Evolutionary conservation across 2,329 filamentous ascomycete species (phyloP).

Genomic region (Arthrobotrys sphaeroides): DNA sequence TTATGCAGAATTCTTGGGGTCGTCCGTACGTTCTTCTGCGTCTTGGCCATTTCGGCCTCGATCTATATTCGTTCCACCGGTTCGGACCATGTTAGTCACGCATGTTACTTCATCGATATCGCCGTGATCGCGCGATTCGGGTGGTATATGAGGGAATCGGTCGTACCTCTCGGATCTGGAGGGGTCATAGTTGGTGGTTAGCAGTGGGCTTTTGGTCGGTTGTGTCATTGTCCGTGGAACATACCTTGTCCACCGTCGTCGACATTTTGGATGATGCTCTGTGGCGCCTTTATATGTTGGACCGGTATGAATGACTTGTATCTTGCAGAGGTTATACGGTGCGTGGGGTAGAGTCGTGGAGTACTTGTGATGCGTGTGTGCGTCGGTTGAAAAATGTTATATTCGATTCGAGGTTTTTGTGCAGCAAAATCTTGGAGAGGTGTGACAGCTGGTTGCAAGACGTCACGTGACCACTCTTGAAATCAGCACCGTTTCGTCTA

Average conservation of each 20-base stretch:
- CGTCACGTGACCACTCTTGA: not conserved
- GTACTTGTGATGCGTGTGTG: constrained; percentile 2
- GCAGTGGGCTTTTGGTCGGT: constrained; percentile 83
- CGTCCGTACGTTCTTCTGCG: constrained; percentile 79
- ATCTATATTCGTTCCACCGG: constrained; percentile 22
- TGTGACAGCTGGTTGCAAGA: not conserved
- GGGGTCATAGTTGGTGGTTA: constrained; percentile 62
- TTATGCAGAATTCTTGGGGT: not conserved
- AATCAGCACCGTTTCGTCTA: no score
- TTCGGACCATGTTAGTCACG: constrained; percentile 11
- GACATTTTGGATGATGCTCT: constrained; percentile 73
- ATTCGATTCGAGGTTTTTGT: constrained; percentile 15
- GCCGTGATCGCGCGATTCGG: constrained; percentile 24
- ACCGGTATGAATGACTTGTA: not conserved
- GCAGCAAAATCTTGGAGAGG: constrained; percentile 41
- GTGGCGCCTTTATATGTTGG: constrained; percentile 53
- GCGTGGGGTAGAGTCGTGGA: constrained; percentile 42
- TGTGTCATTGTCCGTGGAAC: constrained; percentile 83
- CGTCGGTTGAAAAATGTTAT: constrained; percentile 18
- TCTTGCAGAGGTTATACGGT: not conserved
- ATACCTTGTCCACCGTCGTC: constrained; percentile 95
- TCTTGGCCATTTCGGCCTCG: constrained; percentile 80
- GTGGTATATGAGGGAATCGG: not conserved
- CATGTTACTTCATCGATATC: not conserved
- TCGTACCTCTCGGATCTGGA: constrained; percentile 54